phyloP scores from a whole-genome alignment of 352 stramenopile species.

The Aphanomyces astaci region DNA sequence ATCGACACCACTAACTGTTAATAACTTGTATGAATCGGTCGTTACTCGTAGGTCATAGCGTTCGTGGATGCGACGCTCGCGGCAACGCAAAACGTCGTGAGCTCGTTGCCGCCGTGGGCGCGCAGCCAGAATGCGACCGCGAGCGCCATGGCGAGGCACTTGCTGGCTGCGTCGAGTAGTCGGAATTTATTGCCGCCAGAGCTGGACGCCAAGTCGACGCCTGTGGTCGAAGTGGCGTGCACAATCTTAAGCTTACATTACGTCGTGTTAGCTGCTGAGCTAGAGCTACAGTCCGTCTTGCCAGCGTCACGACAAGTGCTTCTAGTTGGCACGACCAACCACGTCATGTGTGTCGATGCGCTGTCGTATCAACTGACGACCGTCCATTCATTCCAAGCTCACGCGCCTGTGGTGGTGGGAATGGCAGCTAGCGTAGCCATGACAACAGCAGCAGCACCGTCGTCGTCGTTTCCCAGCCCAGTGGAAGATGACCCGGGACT shows the following conservation, averaged over 20 bases:
- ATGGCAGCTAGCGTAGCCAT: conserved; percentile 57
- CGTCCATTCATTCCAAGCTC: conserved; percentile 46
- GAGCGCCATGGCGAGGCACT: not conserved
- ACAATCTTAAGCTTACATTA: conserved; percentile 21
- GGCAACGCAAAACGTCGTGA: conserved; percentile 56
- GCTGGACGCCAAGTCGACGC: too few species aligned
- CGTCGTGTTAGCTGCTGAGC: not conserved
- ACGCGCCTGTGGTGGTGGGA: conserved; percentile 28
- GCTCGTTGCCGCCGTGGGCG: conserved; percentile 56
- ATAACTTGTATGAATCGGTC: too few species aligned
- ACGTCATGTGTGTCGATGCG: conserved; percentile 51
- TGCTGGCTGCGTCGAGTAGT: not conserved
- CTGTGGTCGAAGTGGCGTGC: conserved; percentile 9
- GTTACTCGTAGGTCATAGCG: conserved; percentile 26
- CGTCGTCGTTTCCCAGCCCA: too few species aligned
- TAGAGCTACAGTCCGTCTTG: not conserved
- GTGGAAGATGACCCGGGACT: conserved; percentile 24
- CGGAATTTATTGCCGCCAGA: too few species aligned
- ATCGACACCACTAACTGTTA: too few species aligned
- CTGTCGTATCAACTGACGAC: conserved; percentile 56
- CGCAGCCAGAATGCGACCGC: conserved; percentile 32
- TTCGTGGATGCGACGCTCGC: conserved; percentile 34
- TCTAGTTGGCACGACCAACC: conserved; percentile 38
- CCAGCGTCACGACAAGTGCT: conserved; percentile 34
- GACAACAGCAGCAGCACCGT: conserved; percentile 24